Percentiles rank a stretch among this genome's conserved stretches.
These are phyloP conservation scores for Coemansia sp. DNA, from an alignment of 192 early-diverging fungal species.

Conservation along the genomic window DNA sequence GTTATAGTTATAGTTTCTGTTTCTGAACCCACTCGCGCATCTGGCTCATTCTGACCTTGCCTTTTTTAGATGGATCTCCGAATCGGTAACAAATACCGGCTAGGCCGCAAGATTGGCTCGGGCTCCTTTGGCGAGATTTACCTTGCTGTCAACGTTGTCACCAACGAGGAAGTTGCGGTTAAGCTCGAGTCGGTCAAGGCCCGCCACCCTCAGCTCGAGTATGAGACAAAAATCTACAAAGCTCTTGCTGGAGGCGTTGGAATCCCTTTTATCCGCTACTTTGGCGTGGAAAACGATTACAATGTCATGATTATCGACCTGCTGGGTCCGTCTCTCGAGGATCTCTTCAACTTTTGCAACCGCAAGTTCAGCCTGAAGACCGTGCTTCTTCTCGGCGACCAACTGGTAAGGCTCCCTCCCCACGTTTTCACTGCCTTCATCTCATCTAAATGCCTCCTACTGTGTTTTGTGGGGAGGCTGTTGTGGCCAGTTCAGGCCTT, in stretches of 20 bases:
- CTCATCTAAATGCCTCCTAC: not conserved
- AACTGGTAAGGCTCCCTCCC: slow-evolving; percentile 58
- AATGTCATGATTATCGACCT: slow-evolving; percentile 88
- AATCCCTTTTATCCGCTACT: slow-evolving; percentile 86
- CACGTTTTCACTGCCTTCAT: not conserved
- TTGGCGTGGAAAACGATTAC: slow-evolving; percentile 79
- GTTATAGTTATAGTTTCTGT: not conserved
- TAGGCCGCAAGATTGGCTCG: slow-evolving; percentile 94
- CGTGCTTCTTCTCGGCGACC: slow-evolving; percentile 81
- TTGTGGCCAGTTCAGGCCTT: not conserved
- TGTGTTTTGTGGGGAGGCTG: not conserved
- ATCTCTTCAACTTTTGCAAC: slow-evolving; percentile 87
- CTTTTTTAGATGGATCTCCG: slow-evolving; percentile 67
- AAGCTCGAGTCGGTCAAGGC: slow-evolving; percentile 95
- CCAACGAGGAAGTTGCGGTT: slow-evolving; percentile 95
- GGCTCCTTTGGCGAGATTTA: slow-evolving; percentile 99
- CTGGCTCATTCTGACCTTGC: slow-evolving; percentile 4
- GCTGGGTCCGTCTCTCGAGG: slow-evolving; percentile 88
- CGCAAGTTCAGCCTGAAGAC: slow-evolving; percentile 88
- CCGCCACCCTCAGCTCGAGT: slow-evolving; percentile 96
- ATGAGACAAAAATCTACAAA: slow-evolving; percentile 96
- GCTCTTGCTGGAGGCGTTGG: slow-evolving; percentile 88
- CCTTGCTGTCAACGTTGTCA: slow-evolving; percentile 84
- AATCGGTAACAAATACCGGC: slow-evolving; percentile 91
- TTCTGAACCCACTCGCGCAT: slow-evolving; percentile 9